A percentile compares a stretch with the other conserved stretches of the same genome.
Evolutionary conservation across 768 basidiomycete genomes (phyloP).

Genomic region (Tricholoma bakamatsutake): DNA sequence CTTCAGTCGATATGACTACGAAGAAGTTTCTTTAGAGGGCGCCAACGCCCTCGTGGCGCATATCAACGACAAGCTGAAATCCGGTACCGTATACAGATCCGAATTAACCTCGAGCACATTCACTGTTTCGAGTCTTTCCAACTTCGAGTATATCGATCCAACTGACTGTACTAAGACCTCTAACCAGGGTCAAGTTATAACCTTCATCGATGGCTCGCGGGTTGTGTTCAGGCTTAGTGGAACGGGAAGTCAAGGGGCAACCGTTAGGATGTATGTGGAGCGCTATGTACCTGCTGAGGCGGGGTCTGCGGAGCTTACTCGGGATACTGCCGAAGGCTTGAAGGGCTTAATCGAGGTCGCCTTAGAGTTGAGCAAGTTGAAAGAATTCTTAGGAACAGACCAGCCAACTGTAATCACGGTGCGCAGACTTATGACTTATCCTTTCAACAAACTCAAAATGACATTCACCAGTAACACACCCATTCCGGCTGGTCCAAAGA

Average conservation of each 20-base stretch:
- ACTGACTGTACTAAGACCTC: slow-evolving; percentile 90
- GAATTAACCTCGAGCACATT: slow-evolving; percentile 64
- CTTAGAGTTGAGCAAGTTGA: slow-evolving; percentile 75
- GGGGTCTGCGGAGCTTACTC: slow-evolving; percentile 62
- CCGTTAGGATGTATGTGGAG: slow-evolving; percentile 94
- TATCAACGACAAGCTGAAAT: slow-evolving; percentile 66
- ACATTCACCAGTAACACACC: background rate
- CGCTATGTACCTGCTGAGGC: slow-evolving; percentile 73
- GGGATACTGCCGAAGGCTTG: slow-evolving; percentile 82
- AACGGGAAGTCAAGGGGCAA: slow-evolving; percentile 94
- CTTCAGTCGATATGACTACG: slow-evolving; percentile 99
- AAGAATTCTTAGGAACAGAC: slow-evolving; percentile 79
- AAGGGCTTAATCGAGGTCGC: slow-evolving; percentile 97
- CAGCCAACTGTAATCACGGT: slow-evolving; percentile 97
- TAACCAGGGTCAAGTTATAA: slow-evolving; percentile 94
- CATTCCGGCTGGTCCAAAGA: background rate
- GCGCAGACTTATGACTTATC: slow-evolving; percentile 21
- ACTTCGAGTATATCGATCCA: slow-evolving; percentile 98
- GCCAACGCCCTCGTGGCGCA: slow-evolving; percentile 81
- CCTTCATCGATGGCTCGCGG: slow-evolving; percentile 86
- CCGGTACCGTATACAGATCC: slow-evolving; percentile 58
- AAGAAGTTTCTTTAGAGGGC: slow-evolving; percentile 89
- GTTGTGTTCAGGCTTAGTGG: slow-evolving; percentile 96
- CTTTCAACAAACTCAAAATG: background rate
- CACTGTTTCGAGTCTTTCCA: slow-evolving; percentile 68